phyloP scores from a whole-genome alignment of 2,329 filamentous ascomycete genomes.

The Harringtonia aguacate region DNA sequence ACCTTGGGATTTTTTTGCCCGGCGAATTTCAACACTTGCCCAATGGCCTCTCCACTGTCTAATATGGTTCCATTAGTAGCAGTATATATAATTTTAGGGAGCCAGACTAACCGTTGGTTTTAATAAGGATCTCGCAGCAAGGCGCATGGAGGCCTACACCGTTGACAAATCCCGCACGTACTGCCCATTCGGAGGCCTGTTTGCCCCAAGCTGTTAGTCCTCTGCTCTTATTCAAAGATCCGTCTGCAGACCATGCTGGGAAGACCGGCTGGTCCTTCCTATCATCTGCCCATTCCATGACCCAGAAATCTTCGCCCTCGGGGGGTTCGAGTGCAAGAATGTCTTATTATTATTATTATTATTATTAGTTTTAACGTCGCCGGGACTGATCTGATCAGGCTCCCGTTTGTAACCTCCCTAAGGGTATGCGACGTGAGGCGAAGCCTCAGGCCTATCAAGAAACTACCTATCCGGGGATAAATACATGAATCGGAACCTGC shows the following conservation, averaged over 20 bases:
- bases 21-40: slow-evolving; percentile 3
- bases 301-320: neutral
- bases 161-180: neutral
- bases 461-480: too few species aligned
- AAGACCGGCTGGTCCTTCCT: neutral
- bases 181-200: neutral
- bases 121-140: neutral
- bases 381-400: too few species aligned
- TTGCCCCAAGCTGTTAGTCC: neutral
- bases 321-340: neutral
- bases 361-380: too few species aligned
- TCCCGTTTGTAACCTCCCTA: too few species aligned
- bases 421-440: too few species aligned
- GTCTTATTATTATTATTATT: neutral
- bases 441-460: too few species aligned
- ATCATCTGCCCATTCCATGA: neutral
- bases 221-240: neutral
- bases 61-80: neutral
- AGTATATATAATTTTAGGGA: neutral
- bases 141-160: neutral
- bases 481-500: too few species aligned
- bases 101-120: slow-evolving; percentile 1
- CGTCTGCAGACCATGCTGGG: neutral
- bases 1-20: slow-evolving; percentile 1
- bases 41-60: neutral